These are phyloP conservation scores for Neurospora sublineolata DNA, from an alignment of 495 filamentous ascomycete species.

Conservation along the genomic window DNA sequence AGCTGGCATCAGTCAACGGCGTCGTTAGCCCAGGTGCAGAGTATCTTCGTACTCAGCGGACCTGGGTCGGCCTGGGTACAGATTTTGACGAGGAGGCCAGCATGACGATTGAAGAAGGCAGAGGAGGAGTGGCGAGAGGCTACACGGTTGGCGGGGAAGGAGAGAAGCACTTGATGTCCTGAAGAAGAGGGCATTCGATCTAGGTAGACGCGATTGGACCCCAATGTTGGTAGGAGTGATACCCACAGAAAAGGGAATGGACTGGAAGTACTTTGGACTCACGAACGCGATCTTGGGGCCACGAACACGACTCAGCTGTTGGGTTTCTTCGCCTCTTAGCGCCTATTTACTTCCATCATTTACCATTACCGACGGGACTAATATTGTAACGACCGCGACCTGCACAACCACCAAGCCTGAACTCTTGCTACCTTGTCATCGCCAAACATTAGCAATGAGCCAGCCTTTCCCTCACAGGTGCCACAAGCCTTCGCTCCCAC, in stretches of 20 bases:
- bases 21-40: conserved; percentile 84
- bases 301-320: background rate
- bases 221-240: background rate
- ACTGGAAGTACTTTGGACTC: background rate
- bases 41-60: conserved; percentile 68
- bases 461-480: background rate
- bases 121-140: conserved; percentile 80
- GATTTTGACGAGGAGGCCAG: conserved; percentile 65
- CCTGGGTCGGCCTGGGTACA: conserved; percentile 85
- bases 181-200: background rate
- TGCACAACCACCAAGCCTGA: background rate
- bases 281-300: background rate
- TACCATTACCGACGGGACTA: background rate
- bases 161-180: conserved; percentile 7
- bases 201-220: background rate
- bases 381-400: background rate
- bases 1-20: conserved; percentile 66
- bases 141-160: conserved; percentile 60
- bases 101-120: conserved; percentile 65
- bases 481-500: background rate
- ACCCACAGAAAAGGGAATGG: background rate
- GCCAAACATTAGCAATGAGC: background rate
- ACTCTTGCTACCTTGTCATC: background rate
- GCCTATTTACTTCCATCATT: background rate
- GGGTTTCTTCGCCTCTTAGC: background rate